Evolutionary conservation across 2,329 filamentous ascomycete genomes (phyloP), one percentile per base, ranked within the genome.

Genomic region (Cladophialophora chaetospira): DNA sequence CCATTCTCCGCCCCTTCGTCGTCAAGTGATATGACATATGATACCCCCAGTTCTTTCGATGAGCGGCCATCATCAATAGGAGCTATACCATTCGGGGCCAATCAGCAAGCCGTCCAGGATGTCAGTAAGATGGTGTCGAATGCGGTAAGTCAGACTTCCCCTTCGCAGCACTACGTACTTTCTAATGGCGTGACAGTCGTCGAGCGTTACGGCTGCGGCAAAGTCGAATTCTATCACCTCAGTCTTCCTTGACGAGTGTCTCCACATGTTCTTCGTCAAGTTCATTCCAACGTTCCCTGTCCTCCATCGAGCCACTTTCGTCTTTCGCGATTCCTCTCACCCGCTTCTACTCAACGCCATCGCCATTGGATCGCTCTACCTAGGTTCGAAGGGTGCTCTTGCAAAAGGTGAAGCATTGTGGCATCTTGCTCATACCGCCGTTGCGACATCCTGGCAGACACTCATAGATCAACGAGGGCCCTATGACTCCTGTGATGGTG

Each of bases 221-320:
- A 74, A 76, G 60, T 69, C 72, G 17, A 75, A 69, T 1, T 75
- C 72, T 2, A 71, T 77, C 15, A 77, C 72, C 17, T 78, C 75
- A 0, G 72, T 76, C 17, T 77, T 78, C 33, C 66, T 78, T 5
- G 75, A 77, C 51, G 73, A 75, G 60, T 77, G 75, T 59, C 63
- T 78, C 13, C 75, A 78, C 55, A 76, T 77, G 73, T 78, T 77
- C 64, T 78, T 77, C 53, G 69, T 70, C 11, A 70, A 73, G 13
- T 77, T 78, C 55, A 76, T 77, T 23, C 75, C 75, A 2, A 77
- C 74, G 1, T 77, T 77, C 52, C 75, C 75, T 4, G 67, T 77
- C n/a, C 62, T 77, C 13, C 74, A 77, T 63, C 68, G 72, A 56
- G 70, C 74, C 28, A 77, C 75, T 0, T 77, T 77, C 23, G 69